Evolutionary conservation across 2,329 filamentous ascomycete genomes (phyloP), one percentile per base, ranked within the genome.

Genomic region (Colletotrichum trifolii): DNA sequence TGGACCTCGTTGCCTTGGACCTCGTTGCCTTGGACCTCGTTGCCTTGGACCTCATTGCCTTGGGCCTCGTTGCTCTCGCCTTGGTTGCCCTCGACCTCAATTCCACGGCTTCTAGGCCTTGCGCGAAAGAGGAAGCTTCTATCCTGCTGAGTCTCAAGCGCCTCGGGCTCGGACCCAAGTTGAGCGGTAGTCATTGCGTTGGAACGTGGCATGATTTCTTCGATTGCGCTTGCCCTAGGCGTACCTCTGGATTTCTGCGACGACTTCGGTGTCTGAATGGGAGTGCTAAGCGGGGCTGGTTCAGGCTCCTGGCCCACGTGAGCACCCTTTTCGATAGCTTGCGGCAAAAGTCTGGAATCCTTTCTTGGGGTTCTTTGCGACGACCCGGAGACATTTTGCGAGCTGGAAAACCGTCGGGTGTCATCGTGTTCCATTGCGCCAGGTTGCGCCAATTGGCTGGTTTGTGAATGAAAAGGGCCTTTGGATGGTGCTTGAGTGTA

Each of bases 51-150:
- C 25, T 25, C 17, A 2, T 17, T 0, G 17, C 17, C 38, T 17
- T 36, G 43, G 13, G 25, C 50, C 15, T n/a, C 35, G 6, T 45
- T 35, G 34, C 43, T 56, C 7, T 40, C n/a, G 10, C 40, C 39
- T 6, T n/a, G 33, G 15, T 43, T 15, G 17, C 33, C 42, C 25
- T 54, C 39, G 15, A 38, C 42, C 25, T 54, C 25, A 12, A 38
- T 13, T 4, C 8, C 36, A 43, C 45, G 59, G 12, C 43, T 33
- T 12, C 47, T 40, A 9, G 46, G 43, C 6, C 64, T 70, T 46
- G 71, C 70, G 25, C 71, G 76, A 64, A 75, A 78, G 15, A 69
- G 67, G 54, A 78, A 77, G 59, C 74, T 78, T 11, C 71, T 68
- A 45, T 78, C 76, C 64, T 72, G 69, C 47, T 79, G 75, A 9